Evolutionary conservation across 2,329 filamentous ascomycete species (phyloP), one percentile per base, ranked within the genome.

Genomic region (Zasmidium angulare): DNA sequence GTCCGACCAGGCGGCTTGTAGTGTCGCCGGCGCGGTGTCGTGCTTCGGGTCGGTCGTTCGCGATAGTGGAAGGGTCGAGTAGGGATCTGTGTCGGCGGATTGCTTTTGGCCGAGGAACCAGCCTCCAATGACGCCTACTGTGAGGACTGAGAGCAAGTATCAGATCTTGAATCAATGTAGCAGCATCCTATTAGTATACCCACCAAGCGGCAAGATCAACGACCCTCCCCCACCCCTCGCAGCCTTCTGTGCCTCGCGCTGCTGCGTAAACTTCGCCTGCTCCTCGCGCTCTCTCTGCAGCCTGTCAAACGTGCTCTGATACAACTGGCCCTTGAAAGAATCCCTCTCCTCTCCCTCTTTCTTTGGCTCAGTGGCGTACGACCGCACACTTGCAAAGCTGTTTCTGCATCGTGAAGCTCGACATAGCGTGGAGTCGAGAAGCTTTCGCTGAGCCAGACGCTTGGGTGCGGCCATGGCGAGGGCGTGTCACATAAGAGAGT

Each of bases 1-100:
- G 64, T 88, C 85, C 2, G 80, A 76, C 85, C 85, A 88, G 23
- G 85, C 86, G 10, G 86, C 85, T 70, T 88, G 83, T 58, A 88
- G 76, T 58, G 83, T 87, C 19, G 81, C 78, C 19, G 77, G 76
- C 11, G 83, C 79, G 40, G 81, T 79, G 67, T 88, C 81, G 66
- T 86, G 84, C 63, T 79, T 72, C 6, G 82, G 82, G 11, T 79
- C 72, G 11, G 74, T 73, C 50, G 80, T 71, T 50, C 76, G 74
- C 11, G 74, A 69, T 29, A 88, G 78, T n/a, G 82, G 76, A 0
- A 78, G 77, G 14, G 85, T 88, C n/a, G 86, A 88, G 1, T 75
- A 72, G 1, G 81, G 76, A 19, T 79, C 73, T 31, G 76, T 73
- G 26, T 69, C 61, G 10, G 76, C 74, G 10, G 81, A 81, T 54